Evolutionary conservation across 1,284 basidiomycete genomes (phyloP).

Genomic region (Acaromyces ingoldii): DNA sequence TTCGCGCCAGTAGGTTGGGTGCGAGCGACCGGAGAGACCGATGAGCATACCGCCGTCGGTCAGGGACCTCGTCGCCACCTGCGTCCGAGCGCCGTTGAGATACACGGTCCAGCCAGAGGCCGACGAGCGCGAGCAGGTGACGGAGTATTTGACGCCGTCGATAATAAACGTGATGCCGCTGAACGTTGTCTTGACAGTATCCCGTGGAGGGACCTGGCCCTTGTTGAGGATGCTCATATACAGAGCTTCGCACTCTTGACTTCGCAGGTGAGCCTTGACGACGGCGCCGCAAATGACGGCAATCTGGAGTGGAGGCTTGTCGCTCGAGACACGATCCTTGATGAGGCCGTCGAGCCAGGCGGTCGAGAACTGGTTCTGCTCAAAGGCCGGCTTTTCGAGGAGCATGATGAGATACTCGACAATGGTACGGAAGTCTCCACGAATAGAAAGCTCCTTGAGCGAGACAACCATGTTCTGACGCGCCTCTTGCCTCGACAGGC

Average conservation of each 20-base stretch:
- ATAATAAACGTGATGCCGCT: conserved; percentile 82
- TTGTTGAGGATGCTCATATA: conserved; percentile 96
- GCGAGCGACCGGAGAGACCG: conserved; percentile 84
- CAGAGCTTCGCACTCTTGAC: conserved; percentile 82
- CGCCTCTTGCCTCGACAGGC: conserved; percentile 78
- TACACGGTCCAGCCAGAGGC: conserved; percentile 85
- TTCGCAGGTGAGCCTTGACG: conserved; percentile 89
- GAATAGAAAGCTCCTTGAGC: conserved; percentile 94
- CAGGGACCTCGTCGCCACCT: conserved; percentile 61
- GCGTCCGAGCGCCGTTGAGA: conserved; percentile 73
- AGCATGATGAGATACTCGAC: conserved; percentile 93
- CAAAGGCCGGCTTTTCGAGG: conserved; percentile 91
- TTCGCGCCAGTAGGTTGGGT: conserved; percentile 97
- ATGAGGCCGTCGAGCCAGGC: conserved; percentile 98
- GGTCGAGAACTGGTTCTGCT: conserved; percentile 94
- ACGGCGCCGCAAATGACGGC: conserved; percentile 89
- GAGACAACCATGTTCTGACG: conserved; percentile 99
- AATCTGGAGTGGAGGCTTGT: conserved; percentile 83
- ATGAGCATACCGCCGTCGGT: conserved; percentile 93
- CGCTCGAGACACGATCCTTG: conserved; percentile 89
- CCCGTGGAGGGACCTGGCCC: conserved; percentile 91
- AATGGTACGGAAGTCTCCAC: conserved; percentile 97
- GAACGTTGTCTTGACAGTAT: conserved; percentile 94
- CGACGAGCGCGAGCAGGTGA: conserved; percentile 89
- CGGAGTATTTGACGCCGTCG: conserved; percentile 90